A percentile compares a stretch with the other conserved stretches of the same genome.
These are phyloP conservation scores for Fibroporia radiculosa DNA, from an alignment of 768 basidiomycete species.

Conservation along the genomic window DNA sequence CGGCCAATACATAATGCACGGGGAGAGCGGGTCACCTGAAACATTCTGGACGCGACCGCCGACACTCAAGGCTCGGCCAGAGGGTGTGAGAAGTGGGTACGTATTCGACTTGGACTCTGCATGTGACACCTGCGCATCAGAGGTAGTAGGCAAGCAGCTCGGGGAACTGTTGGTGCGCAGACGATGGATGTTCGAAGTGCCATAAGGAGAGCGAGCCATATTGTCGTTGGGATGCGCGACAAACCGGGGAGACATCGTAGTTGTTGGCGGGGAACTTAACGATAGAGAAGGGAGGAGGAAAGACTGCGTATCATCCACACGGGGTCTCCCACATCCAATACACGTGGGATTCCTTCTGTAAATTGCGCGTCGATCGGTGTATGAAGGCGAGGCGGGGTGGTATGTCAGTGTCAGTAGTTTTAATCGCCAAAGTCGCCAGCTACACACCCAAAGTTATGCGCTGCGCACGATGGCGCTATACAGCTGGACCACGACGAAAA, in stretches of 20 bases:
- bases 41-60: constrained; percentile 79
- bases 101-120: constrained; percentile 21
- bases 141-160: background rate
- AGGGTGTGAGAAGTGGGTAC: constrained; percentile 77
- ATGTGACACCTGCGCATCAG: background rate
- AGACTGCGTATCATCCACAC: constrained; percentile 8
- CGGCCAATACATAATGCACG: constrained; percentile 87
- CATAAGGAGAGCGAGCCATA: background rate
- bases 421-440: background rate
- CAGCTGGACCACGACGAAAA: constrained; percentile 40
- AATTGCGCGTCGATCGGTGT: constrained; percentile 32
- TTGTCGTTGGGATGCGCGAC: constrained; percentile 5
- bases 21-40: constrained; percentile 59
- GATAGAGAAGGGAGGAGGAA: background rate
- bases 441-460: constrained; percentile 73
- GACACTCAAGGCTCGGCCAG: constrained; percentile 66
- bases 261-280: constrained; percentile 10
- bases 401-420: constrained; percentile 12
- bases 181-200: background rate
- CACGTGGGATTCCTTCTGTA: constrained; percentile 70
- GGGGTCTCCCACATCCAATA: constrained; percentile 48
- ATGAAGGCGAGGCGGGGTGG: constrained; percentile 43
- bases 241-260: constrained; percentile 13
- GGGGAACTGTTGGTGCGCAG: constrained; percentile 1
- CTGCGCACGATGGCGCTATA: constrained; percentile 57